These are phyloP conservation scores for Eremothecium coryli DNA, from an alignment of 1,139 yeast species.

Conservation along the genomic window DNA sequence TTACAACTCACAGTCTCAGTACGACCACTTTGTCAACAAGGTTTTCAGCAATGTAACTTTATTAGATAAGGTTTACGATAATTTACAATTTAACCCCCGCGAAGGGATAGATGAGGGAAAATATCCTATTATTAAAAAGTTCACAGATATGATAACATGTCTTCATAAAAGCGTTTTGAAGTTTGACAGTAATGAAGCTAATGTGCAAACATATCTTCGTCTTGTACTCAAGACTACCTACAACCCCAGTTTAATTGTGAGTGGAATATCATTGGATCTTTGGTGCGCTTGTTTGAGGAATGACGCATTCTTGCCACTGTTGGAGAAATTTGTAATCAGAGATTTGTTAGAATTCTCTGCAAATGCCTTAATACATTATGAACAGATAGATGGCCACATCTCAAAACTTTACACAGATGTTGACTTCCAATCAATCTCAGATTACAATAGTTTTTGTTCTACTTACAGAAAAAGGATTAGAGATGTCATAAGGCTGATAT, in stretches of 20 bases:
- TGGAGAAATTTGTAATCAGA: slow-evolving; percentile 44
- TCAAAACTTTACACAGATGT: slow-evolving; percentile 60
- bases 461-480: slow-evolving; percentile 80
- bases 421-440: slow-evolving; percentile 86
- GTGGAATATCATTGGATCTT: slow-evolving; percentile 84
- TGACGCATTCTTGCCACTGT: slow-evolving; percentile 48
- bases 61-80: slow-evolving; percentile 54
- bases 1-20: slow-evolving; percentile 63
- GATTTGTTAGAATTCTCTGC: slow-evolving; percentile 69
- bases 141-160: slow-evolving; percentile 90
- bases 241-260: slow-evolving; percentile 80
- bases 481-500: slow-evolving; percentile 79
- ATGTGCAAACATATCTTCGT: slow-evolving; percentile 46
- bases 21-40: slow-evolving; percentile 68
- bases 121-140: slow-evolving; percentile 74
- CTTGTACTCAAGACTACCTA: slow-evolving; percentile 72
- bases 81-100: slow-evolving; percentile 52
- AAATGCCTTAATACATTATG: slow-evolving; percentile 67
- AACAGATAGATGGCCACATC: slow-evolving; percentile 54
- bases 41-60: slow-evolving; percentile 70
- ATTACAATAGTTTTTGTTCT: slow-evolving; percentile 63
- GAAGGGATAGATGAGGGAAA: slow-evolving; percentile 69
- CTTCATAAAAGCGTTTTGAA: slow-evolving; percentile 49
- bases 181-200: slow-evolving; percentile 25
- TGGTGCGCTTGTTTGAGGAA: slow-evolving; percentile 88